Evolutionary conservation across 805 yeast species (phyloP).

Genomic region (Schizosaccharomyces pombe): DNA sequence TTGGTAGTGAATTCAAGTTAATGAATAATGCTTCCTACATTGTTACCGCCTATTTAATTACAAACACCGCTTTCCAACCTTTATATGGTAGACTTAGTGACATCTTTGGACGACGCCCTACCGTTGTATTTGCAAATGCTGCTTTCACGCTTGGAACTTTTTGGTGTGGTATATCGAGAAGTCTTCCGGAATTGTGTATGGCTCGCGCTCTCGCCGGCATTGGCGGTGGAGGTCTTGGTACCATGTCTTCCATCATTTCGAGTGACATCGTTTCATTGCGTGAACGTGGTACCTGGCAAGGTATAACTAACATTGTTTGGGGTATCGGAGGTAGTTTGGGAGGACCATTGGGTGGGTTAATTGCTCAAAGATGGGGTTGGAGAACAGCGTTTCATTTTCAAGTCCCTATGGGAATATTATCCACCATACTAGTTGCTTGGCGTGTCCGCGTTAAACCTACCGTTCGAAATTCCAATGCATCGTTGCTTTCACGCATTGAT

Average conservation of each 20-base stretch:
- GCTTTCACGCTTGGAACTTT: constrained; percentile 27
- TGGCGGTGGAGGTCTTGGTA: constrained; percentile 76
- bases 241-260: constrained; percentile 50
- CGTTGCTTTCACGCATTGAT: constrained; percentile 31
- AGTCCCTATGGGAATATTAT: constrained; percentile 20
- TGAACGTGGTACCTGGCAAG: constrained; percentile 63
- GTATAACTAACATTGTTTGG: constrained; percentile 51
- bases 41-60: constrained; percentile 46
- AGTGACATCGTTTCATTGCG: constrained; percentile 56
- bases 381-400: constrained; percentile 23
- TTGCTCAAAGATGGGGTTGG: constrained; percentile 39
- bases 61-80: constrained; percentile 58
- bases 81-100: constrained; percentile 51
- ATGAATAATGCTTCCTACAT: constrained; percentile 42
- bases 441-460: constrained; percentile 9
- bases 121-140: constrained; percentile 22
- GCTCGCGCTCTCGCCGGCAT: constrained; percentile 54
- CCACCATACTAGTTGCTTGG: constrained; percentile 15
- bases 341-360: constrained; percentile 32
- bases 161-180: constrained; percentile 21
- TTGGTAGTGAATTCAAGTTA: constrained; percentile 35
- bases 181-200: constrained; percentile 5
- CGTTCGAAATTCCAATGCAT: constrained; percentile 20
- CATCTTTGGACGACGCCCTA: constrained; percentile 23
- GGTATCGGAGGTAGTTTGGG: constrained; percentile 57